Evolutionary conservation across 1,284 basidiomycete species (phyloP).

Genomic region (Trichosporon sp.): DNA sequence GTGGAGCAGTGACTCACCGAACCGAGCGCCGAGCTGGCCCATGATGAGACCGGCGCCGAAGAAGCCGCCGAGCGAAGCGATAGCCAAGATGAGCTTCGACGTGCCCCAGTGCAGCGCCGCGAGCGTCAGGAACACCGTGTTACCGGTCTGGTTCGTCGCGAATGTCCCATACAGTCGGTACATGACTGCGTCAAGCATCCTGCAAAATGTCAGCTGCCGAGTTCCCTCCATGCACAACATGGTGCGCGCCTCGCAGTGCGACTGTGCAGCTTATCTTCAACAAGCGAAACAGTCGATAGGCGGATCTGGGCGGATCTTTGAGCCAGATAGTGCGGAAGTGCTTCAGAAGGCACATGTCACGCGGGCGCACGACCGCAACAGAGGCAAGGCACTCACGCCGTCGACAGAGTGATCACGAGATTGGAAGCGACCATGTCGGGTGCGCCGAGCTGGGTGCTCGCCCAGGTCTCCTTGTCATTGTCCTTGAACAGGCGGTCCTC

Average conservation of each 20-base stretch:
- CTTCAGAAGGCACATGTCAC: neutral
- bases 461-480: constrained; percentile 1
- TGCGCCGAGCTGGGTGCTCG: constrained; percentile 6
- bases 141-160: constrained; percentile 33
- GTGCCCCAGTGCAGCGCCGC: constrained; percentile 24
- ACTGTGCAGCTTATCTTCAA: neutral
- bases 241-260: neutral
- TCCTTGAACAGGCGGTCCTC: constrained; percentile 16
- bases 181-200: constrained; percentile 32
- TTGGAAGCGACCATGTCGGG: constrained; percentile 21
- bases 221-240: neutral
- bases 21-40: constrained; percentile 36
- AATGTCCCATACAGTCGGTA: constrained; percentile 30
- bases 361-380: neutral
- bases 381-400: neutral
- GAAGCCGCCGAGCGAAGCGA: constrained; percentile 32
- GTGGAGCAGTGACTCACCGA: constrained; percentile 32
- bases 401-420: constrained; percentile 21
- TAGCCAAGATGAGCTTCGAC: constrained; percentile 26
- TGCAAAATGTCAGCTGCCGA: neutral
- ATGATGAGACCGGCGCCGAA: constrained; percentile 35
- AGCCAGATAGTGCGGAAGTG: neutral
- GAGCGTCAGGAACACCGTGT: constrained; percentile 32
- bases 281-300: neutral
- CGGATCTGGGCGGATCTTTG: neutral